Evolutionary conservation across 2,329 filamentous ascomycete species (phyloP).

Genomic region (Diaporthe helianthi): DNA sequence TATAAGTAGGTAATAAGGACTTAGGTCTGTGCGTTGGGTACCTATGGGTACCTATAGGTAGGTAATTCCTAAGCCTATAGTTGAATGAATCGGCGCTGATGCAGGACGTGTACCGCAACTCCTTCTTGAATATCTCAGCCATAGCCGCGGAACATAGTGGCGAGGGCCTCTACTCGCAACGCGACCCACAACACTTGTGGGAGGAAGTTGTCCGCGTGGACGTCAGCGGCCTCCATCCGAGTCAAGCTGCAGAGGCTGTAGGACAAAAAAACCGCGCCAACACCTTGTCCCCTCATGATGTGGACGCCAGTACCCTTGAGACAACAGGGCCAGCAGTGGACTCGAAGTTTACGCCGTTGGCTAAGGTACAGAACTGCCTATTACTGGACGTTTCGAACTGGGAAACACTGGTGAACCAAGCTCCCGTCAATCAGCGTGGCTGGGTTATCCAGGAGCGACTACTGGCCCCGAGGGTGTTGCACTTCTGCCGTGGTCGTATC

Average conservation of each 20-base stretch:
- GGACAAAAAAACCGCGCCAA: too few relatives aligned
- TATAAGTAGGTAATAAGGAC: too few relatives aligned
- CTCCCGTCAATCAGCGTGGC: constrained; percentile 34
- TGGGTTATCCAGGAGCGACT: constrained; percentile 40
- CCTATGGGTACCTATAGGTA: too few relatives aligned
- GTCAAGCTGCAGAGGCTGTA: neutral
- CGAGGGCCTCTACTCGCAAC: constrained; percentile 20
- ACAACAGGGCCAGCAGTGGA: neutral
- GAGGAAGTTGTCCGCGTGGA: constrained; percentile 12
- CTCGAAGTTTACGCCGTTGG: neutral
- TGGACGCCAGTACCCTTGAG: neutral
- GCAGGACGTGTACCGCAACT: constrained; percentile 36
- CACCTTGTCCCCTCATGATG: too few relatives aligned
- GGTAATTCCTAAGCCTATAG: too few relatives aligned
- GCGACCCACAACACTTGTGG: constrained; percentile 19
- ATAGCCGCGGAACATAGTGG: constrained; percentile 30
- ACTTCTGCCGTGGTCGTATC: constrained; percentile 36
- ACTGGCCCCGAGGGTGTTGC: constrained; percentile 37
- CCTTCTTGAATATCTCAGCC: constrained; percentile 37
- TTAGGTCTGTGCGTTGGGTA: constrained; percentile 25
- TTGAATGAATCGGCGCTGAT: constrained; percentile 33
- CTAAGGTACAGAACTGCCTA: constrained; percentile 1
- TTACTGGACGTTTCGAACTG: constrained; percentile 20
- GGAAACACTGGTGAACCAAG: constrained; percentile 18
- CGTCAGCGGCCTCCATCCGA: neutral